Base-by-base conservation (phyloP, 2,329 filamentous ascomycete species). In the Xylariomycetidae sp. region DNA sequence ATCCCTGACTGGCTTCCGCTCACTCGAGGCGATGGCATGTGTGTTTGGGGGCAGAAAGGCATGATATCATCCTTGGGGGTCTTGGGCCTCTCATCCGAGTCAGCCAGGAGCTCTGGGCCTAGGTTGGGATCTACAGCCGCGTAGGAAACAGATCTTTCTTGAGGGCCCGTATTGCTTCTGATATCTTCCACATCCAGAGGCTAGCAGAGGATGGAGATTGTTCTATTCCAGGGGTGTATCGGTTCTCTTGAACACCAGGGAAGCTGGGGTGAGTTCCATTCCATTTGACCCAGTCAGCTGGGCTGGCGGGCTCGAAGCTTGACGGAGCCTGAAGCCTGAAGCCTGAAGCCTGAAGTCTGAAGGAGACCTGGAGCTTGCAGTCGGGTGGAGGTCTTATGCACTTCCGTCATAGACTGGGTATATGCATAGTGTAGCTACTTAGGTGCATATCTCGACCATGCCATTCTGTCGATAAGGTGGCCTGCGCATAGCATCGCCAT, bases 1-100 rank as follows among this genome's bases (percentile, higher is more conserved):
- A 13, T 30, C 19, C 9, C 3, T 31, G 14, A 15, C 20, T 26
- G 22, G 16, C 16, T 15, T 4, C 15, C 9, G 12, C 14, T 15
- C 14, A 20, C 18, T 19, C 7, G 23, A 16, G 30, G 25, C 4
- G 13, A 28, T 10, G 15, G 14, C 7, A 16, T 17, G 15, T 9
- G 26, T 13, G 26, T 6, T 13, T 7, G 24, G 7, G 9, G 14
- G 15, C 22, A 23, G 23, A 15, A 24, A n/a, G 12, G 14, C 32
- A 28, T 37, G 29, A 35, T 32, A 38, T 30, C 28, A 30, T 20
- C 25, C 25, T 14, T 23, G 12, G 9, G 9, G 25, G 25, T 27
- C 7, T 27, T 27, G 27, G 8, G 20, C 12, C 12, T 12, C 12
- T 23, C 8, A 8, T 23, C 20, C 12, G 20, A 23, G 12, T 23